Evolutionary conservation across 202 grass and related monocot species (phyloP).

Genomic region (Thinopyrum obtusiflorum): DNA sequence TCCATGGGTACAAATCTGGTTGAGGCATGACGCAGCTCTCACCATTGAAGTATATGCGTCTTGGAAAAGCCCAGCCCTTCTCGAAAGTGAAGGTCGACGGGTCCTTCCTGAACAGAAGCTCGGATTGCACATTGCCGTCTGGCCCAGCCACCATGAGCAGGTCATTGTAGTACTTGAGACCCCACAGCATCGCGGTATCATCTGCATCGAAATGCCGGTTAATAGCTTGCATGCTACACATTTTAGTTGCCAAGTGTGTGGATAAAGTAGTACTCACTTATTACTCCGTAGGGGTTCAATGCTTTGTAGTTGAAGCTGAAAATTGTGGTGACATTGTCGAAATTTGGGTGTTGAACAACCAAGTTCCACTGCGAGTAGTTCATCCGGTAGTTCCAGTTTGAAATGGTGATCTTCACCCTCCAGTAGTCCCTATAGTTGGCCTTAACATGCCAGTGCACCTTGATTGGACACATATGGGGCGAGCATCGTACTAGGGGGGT

Average conservation of each 20-base stretch:
- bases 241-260: neutral
- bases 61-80: constrained; percentile 81
- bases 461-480: constrained; percentile 80
- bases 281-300: constrained; percentile 56
- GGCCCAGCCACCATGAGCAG: constrained; percentile 61
- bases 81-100: constrained; percentile 50
- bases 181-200: constrained; percentile 93
- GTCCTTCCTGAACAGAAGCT: constrained; percentile 75
- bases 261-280: constrained; percentile 56
- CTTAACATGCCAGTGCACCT: constrained; percentile 91
- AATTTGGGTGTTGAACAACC: constrained; percentile 75
- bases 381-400: constrained; percentile 89
- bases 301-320: constrained; percentile 87
- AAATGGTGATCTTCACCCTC: constrained; percentile 71
- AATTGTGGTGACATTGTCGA: constrained; percentile 62
- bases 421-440: constrained; percentile 85
- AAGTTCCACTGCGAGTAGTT: constrained; percentile 94
- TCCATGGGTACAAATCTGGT: constrained; percentile 66
- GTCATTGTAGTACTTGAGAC: constrained; percentile 86
- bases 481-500: constrained; percentile 73
- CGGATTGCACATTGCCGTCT: constrained; percentile 75
- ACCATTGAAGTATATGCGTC: constrained; percentile 85
- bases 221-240: neutral
- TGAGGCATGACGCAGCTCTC: constrained; percentile 85
- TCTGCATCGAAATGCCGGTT: constrained; percentile 39